Base-by-base conservation (phyloP, 768 basidiomycete genomes). In the Calocybe cyanea region DNA sequence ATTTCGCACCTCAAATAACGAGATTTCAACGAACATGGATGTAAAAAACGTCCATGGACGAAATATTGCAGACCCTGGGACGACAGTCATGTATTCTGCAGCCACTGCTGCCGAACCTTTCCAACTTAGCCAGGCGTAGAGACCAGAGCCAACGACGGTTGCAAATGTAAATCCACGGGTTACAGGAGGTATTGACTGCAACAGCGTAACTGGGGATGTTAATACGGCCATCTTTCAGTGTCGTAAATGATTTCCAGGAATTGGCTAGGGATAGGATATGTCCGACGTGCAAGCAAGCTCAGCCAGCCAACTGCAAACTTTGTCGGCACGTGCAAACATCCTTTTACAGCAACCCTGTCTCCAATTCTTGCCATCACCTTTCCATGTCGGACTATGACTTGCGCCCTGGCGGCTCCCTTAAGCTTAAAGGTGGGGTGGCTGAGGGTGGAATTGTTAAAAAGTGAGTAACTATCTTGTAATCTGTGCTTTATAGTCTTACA, bases 41-140 rank as follows among this genome's bases (percentile, higher is more conserved):
- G 87, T 93, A n/a, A 92, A 67, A 54, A 98, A 76, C 2, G 92
- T 92, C 96, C 96, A 99, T 37, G 95, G 95, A 51, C 83, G 83
- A 63, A 85, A 90, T 23, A 92, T 56, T 56, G 84, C 85, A 33
- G 78, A 75, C 11, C 92, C 93, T 4, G 93, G 93, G 9, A 89
- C 73, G 48, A 94, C 70, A 5, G 85, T 81, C 57, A 95, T 72
- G 66, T 87, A 94, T 23, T 85, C 81, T 21, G 58, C 72, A 44
- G 58, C 68, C 50, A 62, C 64, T 48, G 57, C 57, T 55, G 41
- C 61, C 43, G 62, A 42, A 25, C 62, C 73, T 63, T 58, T 75
- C 79, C 80, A 90, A 55, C 66, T 69, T 38, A 86, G 66, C 75
- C 81, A 87, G 52, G 74, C 72, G 67, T 85, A 85, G 45, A 82